Conservation (phyloP, 2,329 filamentous ascomycete species). For the Cladosporium cucumerinum region DNA sequence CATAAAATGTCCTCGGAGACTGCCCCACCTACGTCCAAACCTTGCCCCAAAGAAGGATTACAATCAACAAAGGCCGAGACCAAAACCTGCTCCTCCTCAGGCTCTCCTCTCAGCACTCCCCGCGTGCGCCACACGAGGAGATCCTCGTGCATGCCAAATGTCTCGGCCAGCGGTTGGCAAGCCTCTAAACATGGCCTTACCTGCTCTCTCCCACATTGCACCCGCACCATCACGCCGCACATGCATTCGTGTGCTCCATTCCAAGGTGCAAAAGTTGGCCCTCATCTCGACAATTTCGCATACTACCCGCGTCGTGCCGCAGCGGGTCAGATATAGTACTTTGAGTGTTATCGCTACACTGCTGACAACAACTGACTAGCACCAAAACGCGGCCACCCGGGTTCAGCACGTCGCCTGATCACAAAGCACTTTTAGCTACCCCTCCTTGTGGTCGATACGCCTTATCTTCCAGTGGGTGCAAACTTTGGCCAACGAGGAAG, state of each 20-base stretch:
- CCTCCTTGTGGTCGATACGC: background rate
- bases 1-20: background rate
- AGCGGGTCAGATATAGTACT: conserved; percentile 1
- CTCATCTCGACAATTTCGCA: background rate
- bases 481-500: background rate
- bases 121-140: conserved; percentile 8
- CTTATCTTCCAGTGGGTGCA: background rate
- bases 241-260: background rate
- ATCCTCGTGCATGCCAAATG: conserved; percentile 11
- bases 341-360: conserved; percentile 2
- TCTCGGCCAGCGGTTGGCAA: conserved; percentile 13
- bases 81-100: background rate
- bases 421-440: background rate
- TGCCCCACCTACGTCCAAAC: background rate
- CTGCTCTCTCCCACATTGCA: background rate
- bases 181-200: conserved; percentile 11
- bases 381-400: background rate
- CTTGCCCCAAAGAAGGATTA: background rate
- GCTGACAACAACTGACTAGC: background rate
- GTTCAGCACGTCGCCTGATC: background rate
- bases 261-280: too few relatives aligned
- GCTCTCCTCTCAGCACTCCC: background rate
- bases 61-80: background rate
- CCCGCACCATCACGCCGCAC: background rate
- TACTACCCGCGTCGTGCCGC: conserved; percentile 9